Conservation (phyloP, 2,329 filamentous ascomycete genomes). For the Ophiostoma triangulosporum region DNA sequence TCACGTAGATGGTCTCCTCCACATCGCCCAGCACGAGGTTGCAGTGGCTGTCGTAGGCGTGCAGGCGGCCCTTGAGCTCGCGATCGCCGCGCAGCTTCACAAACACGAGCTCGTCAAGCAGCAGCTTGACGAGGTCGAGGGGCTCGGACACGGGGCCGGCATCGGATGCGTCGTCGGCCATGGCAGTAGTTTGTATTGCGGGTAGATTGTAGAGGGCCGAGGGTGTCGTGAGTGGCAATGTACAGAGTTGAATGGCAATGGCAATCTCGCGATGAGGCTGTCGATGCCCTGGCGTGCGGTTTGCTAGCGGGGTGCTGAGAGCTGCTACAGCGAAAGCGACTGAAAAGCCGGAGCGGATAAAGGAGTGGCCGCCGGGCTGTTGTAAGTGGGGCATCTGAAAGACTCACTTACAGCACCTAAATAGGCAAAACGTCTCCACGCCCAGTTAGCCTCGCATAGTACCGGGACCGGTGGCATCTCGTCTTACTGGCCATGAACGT, state of each 20-base stretch:
- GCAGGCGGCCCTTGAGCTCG: slow-evolving; percentile 86
- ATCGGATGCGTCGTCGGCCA: slow-evolving; percentile 75
- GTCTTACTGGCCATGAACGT: too few relatives aligned
- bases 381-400: background rate
- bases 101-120: slow-evolving; percentile 90
- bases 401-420: background rate
- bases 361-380: background rate
- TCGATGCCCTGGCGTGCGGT: background rate
- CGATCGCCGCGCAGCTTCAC: slow-evolving; percentile 93
- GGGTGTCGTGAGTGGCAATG: background rate
- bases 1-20: slow-evolving; percentile 89
- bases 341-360: background rate
- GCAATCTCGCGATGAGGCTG: background rate
- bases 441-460: too few relatives aligned
- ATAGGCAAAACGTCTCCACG: background rate
- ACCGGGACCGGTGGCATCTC: too few relatives aligned
- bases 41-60: slow-evolving; percentile 97
- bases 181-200: background rate
- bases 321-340: background rate
- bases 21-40: slow-evolving; percentile 93
- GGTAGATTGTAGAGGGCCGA: background rate
- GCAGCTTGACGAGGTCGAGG: slow-evolving; percentile 86
- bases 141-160: slow-evolving; percentile 70
- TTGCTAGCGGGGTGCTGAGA: background rate
- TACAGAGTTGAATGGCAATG: background rate